These are phyloP conservation scores for Serendipita sp. DNA, from an alignment of 768 basidiomycete species.

Conservation along the genomic window DNA sequence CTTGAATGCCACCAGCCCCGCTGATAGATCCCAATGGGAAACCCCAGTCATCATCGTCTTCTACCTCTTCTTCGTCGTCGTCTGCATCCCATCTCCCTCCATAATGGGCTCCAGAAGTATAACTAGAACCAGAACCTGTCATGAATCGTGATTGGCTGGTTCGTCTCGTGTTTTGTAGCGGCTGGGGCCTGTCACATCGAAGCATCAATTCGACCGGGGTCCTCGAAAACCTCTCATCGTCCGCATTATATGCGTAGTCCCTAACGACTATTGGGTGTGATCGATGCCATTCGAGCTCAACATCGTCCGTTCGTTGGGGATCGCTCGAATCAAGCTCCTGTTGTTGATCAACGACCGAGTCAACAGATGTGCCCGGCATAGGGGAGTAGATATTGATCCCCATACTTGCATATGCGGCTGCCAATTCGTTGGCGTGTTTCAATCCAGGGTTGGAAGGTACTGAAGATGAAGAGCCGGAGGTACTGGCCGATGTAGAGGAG, in stretches of 20 bases:
- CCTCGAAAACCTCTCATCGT: background rate
- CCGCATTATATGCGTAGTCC: background rate
- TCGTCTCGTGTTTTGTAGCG: background rate
- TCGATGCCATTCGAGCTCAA: background rate
- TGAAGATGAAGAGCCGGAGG: background rate
- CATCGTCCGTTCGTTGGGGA: background rate
- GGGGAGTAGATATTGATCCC: background rate
- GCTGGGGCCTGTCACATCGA: background rate
- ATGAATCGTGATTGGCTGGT: background rate
- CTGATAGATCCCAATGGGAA: background rate
- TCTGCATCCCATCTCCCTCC: background rate
- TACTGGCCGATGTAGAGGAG: slow-evolving; percentile 2
- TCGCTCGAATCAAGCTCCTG: background rate
- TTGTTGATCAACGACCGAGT: background rate
- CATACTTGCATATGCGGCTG: background rate
- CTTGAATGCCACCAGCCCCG: background rate
- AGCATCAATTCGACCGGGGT: background rate
- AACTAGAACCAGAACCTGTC: background rate
- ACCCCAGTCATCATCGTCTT: background rate
- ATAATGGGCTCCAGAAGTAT: background rate
- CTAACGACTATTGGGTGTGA: background rate
- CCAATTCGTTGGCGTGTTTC: slow-evolving; percentile 1
- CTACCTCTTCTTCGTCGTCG: background rate
- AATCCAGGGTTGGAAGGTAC: background rate
- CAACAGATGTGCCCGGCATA: background rate